These are phyloP conservation scores for Pisolithus tinctorius DNA, from an alignment of 768 basidiomycete species.

Conservation along the genomic window DNA sequence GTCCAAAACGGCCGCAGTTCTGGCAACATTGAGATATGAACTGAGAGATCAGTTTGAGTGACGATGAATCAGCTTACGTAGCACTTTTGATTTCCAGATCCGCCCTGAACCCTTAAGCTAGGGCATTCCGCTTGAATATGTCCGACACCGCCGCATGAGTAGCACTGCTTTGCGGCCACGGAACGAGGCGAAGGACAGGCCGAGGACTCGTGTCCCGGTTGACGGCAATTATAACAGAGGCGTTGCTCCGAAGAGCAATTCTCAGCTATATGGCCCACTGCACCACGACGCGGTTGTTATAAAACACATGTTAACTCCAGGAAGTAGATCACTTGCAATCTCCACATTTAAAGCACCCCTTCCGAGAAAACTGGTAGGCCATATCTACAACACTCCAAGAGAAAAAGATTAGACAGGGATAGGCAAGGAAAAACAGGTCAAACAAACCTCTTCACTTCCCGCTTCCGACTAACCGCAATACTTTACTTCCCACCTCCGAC, in stretches of 20 bases:
- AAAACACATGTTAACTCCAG: conserved; percentile 8
- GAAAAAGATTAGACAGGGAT: conserved; percentile 8
- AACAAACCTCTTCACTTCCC: conserved; percentile 63
- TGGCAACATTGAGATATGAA: conserved; percentile 19
- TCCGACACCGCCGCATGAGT: conserved; percentile 88
- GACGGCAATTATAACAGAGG: conserved; percentile 91
- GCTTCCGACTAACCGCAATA: conserved; percentile 61
- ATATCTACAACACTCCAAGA: conserved; percentile 40
- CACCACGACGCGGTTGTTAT: conserved; percentile 10
- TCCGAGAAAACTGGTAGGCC: conserved; percentile 80
- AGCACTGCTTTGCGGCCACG: conserved; percentile 84
- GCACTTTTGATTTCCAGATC: conserved; percentile 59
- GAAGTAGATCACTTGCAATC: conserved; percentile 54
- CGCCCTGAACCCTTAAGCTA: conserved; percentile 62
- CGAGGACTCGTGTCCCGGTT: conserved; percentile 90
- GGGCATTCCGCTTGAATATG: conserved; percentile 87
- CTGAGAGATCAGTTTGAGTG: neutral
- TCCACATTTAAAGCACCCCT: conserved; percentile 92
- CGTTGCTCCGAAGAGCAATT: conserved; percentile 84
- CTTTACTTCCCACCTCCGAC: conserved; percentile 64
- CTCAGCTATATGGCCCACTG: conserved; percentile 92
- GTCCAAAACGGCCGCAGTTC: conserved; percentile 80
- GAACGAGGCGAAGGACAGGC: conserved; percentile 81
- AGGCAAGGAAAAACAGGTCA: neutral
- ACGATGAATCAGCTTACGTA: conserved; percentile 48